Evolutionary conservation across 225 moss, liverwort and hornwort species (phyloP), one percentile per base, ranked within the genome.

Genomic region (Marchantia paleacea): DNA sequence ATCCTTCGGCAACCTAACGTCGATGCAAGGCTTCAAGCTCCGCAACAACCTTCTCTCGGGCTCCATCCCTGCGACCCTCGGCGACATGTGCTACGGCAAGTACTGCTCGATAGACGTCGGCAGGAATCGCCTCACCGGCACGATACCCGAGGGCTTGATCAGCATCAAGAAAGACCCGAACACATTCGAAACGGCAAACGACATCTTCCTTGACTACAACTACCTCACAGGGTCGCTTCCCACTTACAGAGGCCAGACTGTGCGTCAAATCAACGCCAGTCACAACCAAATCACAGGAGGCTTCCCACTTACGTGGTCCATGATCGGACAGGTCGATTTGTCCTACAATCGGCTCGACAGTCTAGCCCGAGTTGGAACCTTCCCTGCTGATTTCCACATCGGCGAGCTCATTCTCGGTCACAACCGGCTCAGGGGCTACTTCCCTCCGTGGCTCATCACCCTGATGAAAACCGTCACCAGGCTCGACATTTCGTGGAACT

Each of bases 401-500:
- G 0, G 0, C 9, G 51, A 74, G 19, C 73, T 74, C 25, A 4
- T 18, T 22, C 25, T 74, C 10, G 50, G 16, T 20, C 47, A 53
- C 19, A 74, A 74, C 73, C 19, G 20, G 51, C 25, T 74, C 20
- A 51, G 25, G 52, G 73, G 73, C 1, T 22, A 10, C 6, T 74
- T 74, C 50, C 73, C 73, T 1, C 22, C 16, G 25, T 74, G 73
- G 73, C 57, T 57, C 19, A 16, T 54, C 49, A 7, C 10, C 50
- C 14, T 52, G 4, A 16, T 74, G 48, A 22, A 47, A 51, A 18
- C 73, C 12, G 25, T 74, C 19, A 2, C 15, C 6, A 24, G 50
- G 25, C 73, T 74, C 1, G 73, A 74, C 73, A 54, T 74, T 47
- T 74, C 73, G 73, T 18, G 48, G 51, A 74, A 74, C 52, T 53